Conservation (phyloP, 345 rosid genomes). For the Cochlearia excelsa region DNA sequence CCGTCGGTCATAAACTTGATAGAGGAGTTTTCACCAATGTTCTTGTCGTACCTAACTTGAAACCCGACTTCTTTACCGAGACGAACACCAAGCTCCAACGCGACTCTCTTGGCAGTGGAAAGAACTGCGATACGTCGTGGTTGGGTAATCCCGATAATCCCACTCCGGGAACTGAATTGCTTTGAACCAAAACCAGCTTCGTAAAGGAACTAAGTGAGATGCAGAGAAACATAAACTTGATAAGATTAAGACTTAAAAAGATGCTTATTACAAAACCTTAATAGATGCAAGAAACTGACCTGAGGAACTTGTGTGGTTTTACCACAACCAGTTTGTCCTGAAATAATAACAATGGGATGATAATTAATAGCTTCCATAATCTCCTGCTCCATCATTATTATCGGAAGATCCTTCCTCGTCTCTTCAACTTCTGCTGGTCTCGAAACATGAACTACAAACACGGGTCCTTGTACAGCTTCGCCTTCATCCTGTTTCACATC, state of each 20-base stretch:
- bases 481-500: conserved; percentile 31
- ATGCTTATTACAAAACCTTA: not conserved
- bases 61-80: conserved; percentile 93
- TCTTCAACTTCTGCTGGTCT: conserved; percentile 73
- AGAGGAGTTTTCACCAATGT: conserved; percentile 61
- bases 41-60: conserved; percentile 93
- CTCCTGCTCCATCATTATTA: conserved; percentile 98
- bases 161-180: conserved; percentile 45
- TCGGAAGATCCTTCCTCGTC: conserved; percentile 78
- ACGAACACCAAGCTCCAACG: conserved; percentile 80
- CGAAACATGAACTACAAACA: conserved; percentile 63
- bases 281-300: conserved; percentile 43
- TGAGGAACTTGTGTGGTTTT: conserved; percentile 98
- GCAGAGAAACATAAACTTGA: conserved; percentile 9
- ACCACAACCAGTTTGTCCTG: conserved; percentile 96
- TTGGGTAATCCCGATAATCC: conserved; percentile 88
- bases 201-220: conserved; percentile 65
- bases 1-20: conserved; percentile 99
- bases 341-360: conserved; percentile 56
- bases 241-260: not conserved
- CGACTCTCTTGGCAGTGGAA: conserved; percentile 89
- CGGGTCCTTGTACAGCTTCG: conserved; percentile 36
- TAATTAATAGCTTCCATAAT: conserved; percentile 89
- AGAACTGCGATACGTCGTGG: conserved; percentile 98
- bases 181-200: conserved; percentile 91